Evolutionary conservation across 106 monocot genomes (phyloP), one percentile per base, ranked within the genome.

Genomic region (Platanthera guangdongensis): DNA sequence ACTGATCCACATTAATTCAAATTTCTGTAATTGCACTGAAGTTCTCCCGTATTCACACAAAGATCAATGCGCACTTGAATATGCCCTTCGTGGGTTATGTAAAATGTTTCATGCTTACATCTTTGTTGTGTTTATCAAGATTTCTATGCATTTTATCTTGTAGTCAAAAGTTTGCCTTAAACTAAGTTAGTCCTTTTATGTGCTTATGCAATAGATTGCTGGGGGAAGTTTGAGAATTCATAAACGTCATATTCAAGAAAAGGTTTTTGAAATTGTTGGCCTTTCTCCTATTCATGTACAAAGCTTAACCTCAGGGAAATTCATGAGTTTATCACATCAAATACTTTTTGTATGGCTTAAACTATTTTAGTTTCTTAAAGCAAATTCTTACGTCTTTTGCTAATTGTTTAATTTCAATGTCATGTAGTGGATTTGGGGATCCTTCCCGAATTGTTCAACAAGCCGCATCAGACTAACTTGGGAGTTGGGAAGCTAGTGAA

Each of bases 191-290:
- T 67, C 47, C 25, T 70, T 46, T 47, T 47, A 48, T 70, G 15
- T 70, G 47, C 47, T 70, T 47, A 57, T 84, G 45, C 51, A 76
- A 63, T 83, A 99, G 99, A 92, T 99, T 84, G 99, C 94, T 49
- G 94, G 99, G 16, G 99, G 99, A 46, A 99, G 94, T 78, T 85
- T 99, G 88, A 94, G 99, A 87, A 99, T 88, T 65, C 88, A 94
- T 80, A 99, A 94, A 59, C 87, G 94, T 72, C 90, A 88, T 74
- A 79, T 99, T 80, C 99, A 99, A 82, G 94, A 99, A 80, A 99
- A 90, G 77, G 90, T 99, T 83, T 79, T 99, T 71, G 88, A 90
- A 81, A 90, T 84, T 77, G 76, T 99, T 49, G 92, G 99, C 52
- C 80, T 99, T 64, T 84, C 94, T 57, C 76, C 64, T 51, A 76